These are phyloP conservation scores for Chaetothyriales sp. DNA, from an alignment of 2,329 filamentous ascomycete species.

Conservation along the genomic window DNA sequence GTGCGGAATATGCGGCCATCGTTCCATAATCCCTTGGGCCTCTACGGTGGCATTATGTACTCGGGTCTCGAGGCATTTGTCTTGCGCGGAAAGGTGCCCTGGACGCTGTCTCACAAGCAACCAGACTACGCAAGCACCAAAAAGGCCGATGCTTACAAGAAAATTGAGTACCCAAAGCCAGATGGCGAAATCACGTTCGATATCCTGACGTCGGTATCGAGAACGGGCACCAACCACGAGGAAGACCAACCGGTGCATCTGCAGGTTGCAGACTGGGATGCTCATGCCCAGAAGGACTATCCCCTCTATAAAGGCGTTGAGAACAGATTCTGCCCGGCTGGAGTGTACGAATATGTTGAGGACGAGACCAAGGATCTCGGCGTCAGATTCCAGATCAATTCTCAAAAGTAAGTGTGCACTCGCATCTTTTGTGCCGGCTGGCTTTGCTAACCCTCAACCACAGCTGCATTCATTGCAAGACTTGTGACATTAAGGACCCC, in stretches of 20 bases:
- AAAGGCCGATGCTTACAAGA: constrained; percentile 59
- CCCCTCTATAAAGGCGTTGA: constrained; percentile 83
- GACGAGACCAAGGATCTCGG: constrained; percentile 73
- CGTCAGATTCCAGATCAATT: constrained; percentile 92
- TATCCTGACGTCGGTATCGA: constrained; percentile 84
- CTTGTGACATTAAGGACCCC: constrained; percentile 96
- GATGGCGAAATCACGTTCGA: constrained; percentile 93
- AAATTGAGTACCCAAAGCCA: constrained; percentile 94
- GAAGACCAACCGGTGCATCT: constrained; percentile 96
- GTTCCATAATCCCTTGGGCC: constrained; percentile 72
- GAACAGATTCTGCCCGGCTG: constrained; percentile 92
- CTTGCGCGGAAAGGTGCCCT: constrained; percentile 70
- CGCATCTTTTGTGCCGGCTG: neutral
- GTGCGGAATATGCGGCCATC: constrained; percentile 96
- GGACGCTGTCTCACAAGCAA: constrained; percentile 76
- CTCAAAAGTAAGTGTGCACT: constrained; percentile 68
- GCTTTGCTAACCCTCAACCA: constrained; percentile 6
- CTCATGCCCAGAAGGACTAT: constrained; percentile 68
- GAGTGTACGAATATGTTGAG: constrained; percentile 96
- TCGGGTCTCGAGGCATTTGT: constrained; percentile 84
- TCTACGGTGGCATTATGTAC: constrained; percentile 83
- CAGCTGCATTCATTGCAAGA: constrained; percentile 98
- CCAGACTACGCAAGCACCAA: constrained; percentile 68
- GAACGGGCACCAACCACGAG: constrained; percentile 95
- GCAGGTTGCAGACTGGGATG: constrained; percentile 89